phyloP scores from a whole-genome alignment of 352 stramenopile species.

The Halophytophthora batemanensis region DNA sequence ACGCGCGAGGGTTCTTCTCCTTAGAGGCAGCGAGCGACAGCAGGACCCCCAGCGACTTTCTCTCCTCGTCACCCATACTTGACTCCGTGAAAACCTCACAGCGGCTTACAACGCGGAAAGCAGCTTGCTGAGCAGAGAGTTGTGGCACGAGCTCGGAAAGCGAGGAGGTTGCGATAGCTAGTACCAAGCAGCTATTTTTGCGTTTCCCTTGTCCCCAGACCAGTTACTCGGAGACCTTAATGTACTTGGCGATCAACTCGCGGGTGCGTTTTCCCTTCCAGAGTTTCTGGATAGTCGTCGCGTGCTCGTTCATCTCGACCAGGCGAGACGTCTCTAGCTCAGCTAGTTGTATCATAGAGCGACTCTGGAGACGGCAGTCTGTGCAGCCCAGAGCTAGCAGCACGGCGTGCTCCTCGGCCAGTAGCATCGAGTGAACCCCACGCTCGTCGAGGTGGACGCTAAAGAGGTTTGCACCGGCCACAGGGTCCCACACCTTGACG shows the following conservation, averaged over 20 bases:
- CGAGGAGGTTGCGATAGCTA: too few species aligned
- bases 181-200: slow-evolving; percentile 6
- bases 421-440: slow-evolving; percentile 36
- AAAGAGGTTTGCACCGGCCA: slow-evolving; percentile 18
- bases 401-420: slow-evolving; percentile 26
- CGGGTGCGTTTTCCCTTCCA: slow-evolving; percentile 55
- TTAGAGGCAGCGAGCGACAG: slow-evolving; percentile 20
- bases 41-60: slow-evolving; percentile 7
- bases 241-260: slow-evolving; percentile 47
- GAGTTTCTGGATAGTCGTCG: slow-evolving; percentile 51
- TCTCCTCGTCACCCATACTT: slow-evolving; percentile 14
- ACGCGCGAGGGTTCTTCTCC: slow-evolving; percentile 10
- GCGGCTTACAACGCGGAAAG: neutral
- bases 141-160: too few species aligned
- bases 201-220: neutral
- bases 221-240: slow-evolving; percentile 13
- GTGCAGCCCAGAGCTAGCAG: slow-evolving; percentile 35
- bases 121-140: neutral
- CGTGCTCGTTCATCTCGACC: slow-evolving; percentile 26
- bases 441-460: slow-evolving; percentile 40
- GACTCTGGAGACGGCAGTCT: slow-evolving; percentile 39
- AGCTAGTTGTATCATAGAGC: slow-evolving; percentile 28
- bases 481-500: slow-evolving; percentile 60
- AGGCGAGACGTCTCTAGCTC: slow-evolving; percentile 41
- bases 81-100: neutral